phyloP scores from a whole-genome alignment of 805 yeast species.

The Allodekkera sacchari region DNA sequence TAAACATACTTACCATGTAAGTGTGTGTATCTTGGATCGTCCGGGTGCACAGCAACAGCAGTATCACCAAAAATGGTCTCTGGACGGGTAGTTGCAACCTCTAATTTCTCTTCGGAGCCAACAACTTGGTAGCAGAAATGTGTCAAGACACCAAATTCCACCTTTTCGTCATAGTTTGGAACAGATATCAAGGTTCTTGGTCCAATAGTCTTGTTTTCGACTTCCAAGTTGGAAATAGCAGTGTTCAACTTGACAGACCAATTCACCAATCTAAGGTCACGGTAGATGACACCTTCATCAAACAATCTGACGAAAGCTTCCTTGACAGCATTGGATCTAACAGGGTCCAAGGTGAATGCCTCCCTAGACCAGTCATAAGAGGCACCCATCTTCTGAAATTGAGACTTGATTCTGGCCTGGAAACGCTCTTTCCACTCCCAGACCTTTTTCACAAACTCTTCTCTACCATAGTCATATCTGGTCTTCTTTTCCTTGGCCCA shows the following conservation, averaged over 20 bases:
- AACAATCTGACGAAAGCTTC: conserved; percentile 89
- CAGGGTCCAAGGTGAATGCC: conserved; percentile 84
- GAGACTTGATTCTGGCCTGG: conserved; percentile 76
- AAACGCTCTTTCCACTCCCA: conserved; percentile 99
- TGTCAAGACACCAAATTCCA: conserved; percentile 96
- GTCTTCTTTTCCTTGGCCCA: conserved; percentile 85
- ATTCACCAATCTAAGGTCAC: conserved; percentile 88
- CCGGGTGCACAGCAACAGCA: conserved; percentile 95
- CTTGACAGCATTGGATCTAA: conserved; percentile 66
- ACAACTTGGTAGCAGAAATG: conserved; percentile 88
- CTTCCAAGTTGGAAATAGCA: conserved; percentile 93
- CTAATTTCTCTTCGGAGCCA: conserved; percentile 72
- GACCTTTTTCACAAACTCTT: conserved; percentile 74
- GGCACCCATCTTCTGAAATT: conserved; percentile 84
- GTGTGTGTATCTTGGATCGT: conserved; percentile 86
- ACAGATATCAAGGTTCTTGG: conserved; percentile 76
- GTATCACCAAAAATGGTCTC: conserved; percentile 98
- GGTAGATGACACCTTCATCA: conserved; percentile 91
- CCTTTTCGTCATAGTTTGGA: conserved; percentile 83
- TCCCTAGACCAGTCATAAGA: conserved; percentile 96
- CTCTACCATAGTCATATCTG: conserved; percentile 94
- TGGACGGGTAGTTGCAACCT: conserved; percentile 98
- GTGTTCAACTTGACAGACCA: conserved; percentile 96
- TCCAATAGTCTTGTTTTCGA: conserved; percentile 81
- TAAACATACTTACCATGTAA: conserved; percentile 87